Evolutionary conservation across 768 basidiomycete genomes (phyloP).

Genomic region (Pleurotus djamor): DNA sequence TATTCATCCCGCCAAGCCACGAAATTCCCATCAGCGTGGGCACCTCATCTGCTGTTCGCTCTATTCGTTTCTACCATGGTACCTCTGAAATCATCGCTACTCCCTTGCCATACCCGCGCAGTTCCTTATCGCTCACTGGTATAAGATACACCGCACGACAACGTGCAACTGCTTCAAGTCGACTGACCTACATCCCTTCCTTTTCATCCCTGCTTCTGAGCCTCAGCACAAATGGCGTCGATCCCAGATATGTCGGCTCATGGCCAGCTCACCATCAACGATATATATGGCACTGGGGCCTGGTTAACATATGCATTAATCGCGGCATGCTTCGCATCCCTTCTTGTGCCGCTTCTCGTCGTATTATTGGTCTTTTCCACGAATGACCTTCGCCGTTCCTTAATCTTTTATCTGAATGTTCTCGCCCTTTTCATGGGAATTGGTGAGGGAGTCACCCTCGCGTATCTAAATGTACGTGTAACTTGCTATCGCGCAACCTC

Average conservation of each 20-base stretch:
- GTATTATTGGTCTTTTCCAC: slow-evolving; percentile 29
- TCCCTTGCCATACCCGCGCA: not conserved
- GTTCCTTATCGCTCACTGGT: not conserved
- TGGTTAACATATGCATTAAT: slow-evolving; percentile 20
- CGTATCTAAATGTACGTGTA: slow-evolving; percentile 12
- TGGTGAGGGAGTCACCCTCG: slow-evolving; percentile 19
- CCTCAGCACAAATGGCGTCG: not conserved
- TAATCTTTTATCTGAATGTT: slow-evolving; percentile 30
- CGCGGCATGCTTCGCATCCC: slow-evolving; percentile 21
- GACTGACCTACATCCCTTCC: not conserved
- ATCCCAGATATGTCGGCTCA: not conserved
- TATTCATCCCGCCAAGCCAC: too few species aligned
- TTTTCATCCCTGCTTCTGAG: not conserved
- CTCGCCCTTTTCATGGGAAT: slow-evolving; percentile 22
- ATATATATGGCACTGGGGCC: slow-evolving; percentile 2
- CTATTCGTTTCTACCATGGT: not conserved
- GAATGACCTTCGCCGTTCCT: slow-evolving; percentile 17
- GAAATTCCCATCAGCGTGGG: too few species aligned
- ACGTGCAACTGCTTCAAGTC: not conserved
- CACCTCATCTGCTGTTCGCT: too few species aligned
- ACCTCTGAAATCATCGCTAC: not conserved
- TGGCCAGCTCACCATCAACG: not conserved
- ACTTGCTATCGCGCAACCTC: too few species aligned
- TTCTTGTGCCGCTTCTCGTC: slow-evolving; percentile 29
- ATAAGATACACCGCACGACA: not conserved